A percentile compares a stretch with the other conserved stretches of the same genome.
Conservation (phyloP, 1,284 basidiomycete genomes). For the Irpex sp. region DNA sequence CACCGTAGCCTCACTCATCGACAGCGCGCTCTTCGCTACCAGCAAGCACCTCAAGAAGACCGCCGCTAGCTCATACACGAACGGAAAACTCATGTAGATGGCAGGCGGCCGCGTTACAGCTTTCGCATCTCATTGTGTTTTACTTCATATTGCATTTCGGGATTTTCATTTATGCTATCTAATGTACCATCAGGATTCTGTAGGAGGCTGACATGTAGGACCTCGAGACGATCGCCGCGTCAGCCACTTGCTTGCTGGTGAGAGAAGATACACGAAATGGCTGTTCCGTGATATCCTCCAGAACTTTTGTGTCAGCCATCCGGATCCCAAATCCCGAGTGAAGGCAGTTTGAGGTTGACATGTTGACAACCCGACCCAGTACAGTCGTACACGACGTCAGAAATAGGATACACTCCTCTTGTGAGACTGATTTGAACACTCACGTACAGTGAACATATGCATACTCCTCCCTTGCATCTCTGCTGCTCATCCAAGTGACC, state of each 20-base stretch:
- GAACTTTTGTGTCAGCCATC: no score
- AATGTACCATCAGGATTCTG: not conserved
- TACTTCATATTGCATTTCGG: not conserved
- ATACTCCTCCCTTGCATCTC: no score
- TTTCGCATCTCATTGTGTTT: not conserved
- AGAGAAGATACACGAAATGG: not conserved
- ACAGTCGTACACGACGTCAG: no score
- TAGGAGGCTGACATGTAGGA: not conserved
- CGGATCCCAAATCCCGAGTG: no score
- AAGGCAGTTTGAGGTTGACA: no score
- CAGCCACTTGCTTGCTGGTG: not conserved
- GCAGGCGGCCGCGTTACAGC: not conserved
- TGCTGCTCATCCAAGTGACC: no score
- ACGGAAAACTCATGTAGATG: conserved; percentile 46
- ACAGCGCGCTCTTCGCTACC: conserved; percentile 83
- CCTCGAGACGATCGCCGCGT: not conserved
- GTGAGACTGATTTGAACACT: no score
- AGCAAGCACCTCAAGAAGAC: conserved; percentile 64
- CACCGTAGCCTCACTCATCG: conserved; percentile 91
- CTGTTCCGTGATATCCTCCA: no score
- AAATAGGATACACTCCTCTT: no score
- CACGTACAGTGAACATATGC: no score
- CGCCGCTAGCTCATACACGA: conserved; percentile 26
- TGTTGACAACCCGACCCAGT: no score
- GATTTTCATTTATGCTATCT: not conserved